phyloP scores from a whole-genome alignment of 495 filamentous ascomycete species.

The Hypoxylon trugodes region DNA sequence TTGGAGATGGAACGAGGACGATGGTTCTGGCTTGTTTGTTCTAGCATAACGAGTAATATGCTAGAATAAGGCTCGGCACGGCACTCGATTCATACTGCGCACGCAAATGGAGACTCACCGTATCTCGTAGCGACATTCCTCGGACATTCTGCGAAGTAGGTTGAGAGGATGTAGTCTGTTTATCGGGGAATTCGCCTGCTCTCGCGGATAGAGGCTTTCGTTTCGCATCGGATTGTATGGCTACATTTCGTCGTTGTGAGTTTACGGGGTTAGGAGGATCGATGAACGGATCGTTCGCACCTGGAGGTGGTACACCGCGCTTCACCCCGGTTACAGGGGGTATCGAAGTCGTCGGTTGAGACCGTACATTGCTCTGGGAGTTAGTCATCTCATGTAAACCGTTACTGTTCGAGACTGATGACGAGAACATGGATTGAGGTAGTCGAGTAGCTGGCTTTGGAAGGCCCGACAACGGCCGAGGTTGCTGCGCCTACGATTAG shows the following conservation, averaged over 20 bases:
- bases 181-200: slow-evolving; percentile 58
- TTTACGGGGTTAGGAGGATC: not conserved
- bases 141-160: slow-evolving; percentile 24
- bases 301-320: slow-evolving; percentile 46
- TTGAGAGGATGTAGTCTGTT: slow-evolving; percentile 27
- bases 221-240: slow-evolving; percentile 61
- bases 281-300: slow-evolving; percentile 38
- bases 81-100: too few species aligned
- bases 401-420: slow-evolving; percentile 12
- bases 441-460: slow-evolving; percentile 19
- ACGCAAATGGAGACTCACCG: too few species aligned
- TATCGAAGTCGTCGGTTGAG: slow-evolving; percentile 60
- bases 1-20: not conserved
- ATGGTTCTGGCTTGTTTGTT: not conserved
- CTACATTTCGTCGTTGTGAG: slow-evolving; percentile 39
- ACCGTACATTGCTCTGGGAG: slow-evolving; percentile 74
- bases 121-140: slow-evolving; percentile 31
- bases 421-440: slow-evolving; percentile 23
- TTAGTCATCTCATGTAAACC: slow-evolving; percentile 58
- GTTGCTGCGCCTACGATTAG: slow-evolving; percentile 19
- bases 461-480: slow-evolving; percentile 26
- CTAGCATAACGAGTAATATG: not conserved
- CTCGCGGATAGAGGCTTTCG: slow-evolving; percentile 67
- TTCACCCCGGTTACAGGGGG: slow-evolving; percentile 51
- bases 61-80: not conserved